Evolutionary conservation across 1,139 yeast genomes (phyloP).

Genomic region (Yamadazyma pseudoaaseri): DNA sequence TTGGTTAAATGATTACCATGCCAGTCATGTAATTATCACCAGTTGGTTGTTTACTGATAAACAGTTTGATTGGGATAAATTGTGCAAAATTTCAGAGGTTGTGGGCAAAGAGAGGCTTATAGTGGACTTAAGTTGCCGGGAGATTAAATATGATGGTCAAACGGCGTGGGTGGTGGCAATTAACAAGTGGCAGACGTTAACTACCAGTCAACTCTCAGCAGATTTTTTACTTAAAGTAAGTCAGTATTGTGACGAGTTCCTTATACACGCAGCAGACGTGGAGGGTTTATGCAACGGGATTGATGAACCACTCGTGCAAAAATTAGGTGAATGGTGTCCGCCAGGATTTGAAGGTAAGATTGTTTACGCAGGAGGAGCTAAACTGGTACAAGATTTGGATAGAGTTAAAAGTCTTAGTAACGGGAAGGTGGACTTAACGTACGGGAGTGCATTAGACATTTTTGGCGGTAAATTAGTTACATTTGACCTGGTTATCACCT

Average conservation of each 20-base stretch:
- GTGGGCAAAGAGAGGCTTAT: slow-evolving; percentile 72
- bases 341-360: slow-evolving; percentile 58
- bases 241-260: slow-evolving; percentile 75
- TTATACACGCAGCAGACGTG: slow-evolving; percentile 97
- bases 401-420: slow-evolving; percentile 64
- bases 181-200: slow-evolving; percentile 94
- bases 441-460: slow-evolving; percentile 88
- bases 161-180: slow-evolving; percentile 86
- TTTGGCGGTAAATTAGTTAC: slow-evolving; percentile 85
- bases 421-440: slow-evolving; percentile 88
- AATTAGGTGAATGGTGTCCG: slow-evolving; percentile 77
- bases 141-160: slow-evolving; percentile 29
- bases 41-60: slow-evolving; percentile 80
- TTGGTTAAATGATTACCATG: slow-evolving; percentile 68
- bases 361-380: slow-evolving; percentile 98
- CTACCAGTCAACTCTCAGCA: slow-evolving; percentile 55
- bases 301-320: slow-evolving; percentile 70
- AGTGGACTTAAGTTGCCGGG: slow-evolving; percentile 87
- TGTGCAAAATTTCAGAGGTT: slow-evolving; percentile 42
- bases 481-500: slow-evolving; percentile 67
- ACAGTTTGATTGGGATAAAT: slow-evolving; percentile 54
- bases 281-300: slow-evolving; percentile 95
- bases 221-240: slow-evolving; percentile 56
- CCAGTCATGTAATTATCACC: slow-evolving; percentile 87
- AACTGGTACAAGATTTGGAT: slow-evolving; percentile 62